Conservation (phyloP, 768 basidiomycete species). For the Tubosaeta sp. region DNA sequence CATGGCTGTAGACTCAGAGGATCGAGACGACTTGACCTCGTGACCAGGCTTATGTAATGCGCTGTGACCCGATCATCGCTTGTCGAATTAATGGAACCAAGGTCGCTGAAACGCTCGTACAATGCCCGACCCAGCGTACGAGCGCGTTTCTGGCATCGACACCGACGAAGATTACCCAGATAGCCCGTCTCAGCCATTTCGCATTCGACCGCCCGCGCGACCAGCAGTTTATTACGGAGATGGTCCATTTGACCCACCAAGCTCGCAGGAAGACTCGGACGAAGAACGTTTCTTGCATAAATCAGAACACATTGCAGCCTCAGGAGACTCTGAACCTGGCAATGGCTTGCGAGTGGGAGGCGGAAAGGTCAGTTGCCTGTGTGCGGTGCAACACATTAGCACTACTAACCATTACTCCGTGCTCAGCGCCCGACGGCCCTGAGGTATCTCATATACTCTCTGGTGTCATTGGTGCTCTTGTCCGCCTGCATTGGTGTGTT, state of each 20-base stretch:
- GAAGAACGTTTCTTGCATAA: slow-evolving; percentile 48
- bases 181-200: slow-evolving; percentile 2
- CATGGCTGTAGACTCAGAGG: slow-evolving; percentile 24
- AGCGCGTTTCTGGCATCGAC: slow-evolving; percentile 27
- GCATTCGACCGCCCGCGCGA: slow-evolving; percentile 4
- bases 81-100: background rate
- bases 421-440: slow-evolving; percentile 48
- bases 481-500: slow-evolving; percentile 72
- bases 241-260: slow-evolving; percentile 72
- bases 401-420: slow-evolving; percentile 5
- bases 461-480: slow-evolving; percentile 55
- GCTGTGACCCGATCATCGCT: slow-evolving; percentile 2
- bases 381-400: background rate
- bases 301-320: slow-evolving; percentile 12
- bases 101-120: too few species aligned
- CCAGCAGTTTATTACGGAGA: slow-evolving; percentile 64
- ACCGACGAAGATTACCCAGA: slow-evolving; percentile 19
- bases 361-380: slow-evolving; percentile 31
- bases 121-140: slow-evolving; percentile 27
- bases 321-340: slow-evolving; percentile 25
- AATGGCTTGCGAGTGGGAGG: slow-evolving; percentile 34
- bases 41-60: slow-evolving; percentile 14
- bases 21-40: slow-evolving; percentile 6
- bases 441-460: slow-evolving; percentile 56
- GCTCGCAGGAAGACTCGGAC: slow-evolving; percentile 67